Evolutionary conservation across 306 rosid species (phyloP).

Genomic region (Castanea mollissima): DNA sequence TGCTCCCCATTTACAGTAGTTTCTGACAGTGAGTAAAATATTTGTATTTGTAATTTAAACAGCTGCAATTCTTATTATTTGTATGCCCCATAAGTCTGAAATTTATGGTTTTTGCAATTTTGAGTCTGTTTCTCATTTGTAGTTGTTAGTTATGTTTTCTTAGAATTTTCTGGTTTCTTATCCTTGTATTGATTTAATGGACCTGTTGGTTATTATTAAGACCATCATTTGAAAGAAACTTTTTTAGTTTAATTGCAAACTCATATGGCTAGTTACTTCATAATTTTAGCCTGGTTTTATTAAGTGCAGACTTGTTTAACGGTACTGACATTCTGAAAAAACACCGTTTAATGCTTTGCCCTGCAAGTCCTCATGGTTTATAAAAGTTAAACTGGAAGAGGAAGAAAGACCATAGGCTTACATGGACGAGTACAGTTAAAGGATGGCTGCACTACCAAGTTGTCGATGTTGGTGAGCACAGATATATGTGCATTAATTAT

Average conservation of each 20-base stretch:
- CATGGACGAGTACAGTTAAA: too few relatives aligned
- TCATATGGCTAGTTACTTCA: background rate
- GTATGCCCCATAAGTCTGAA: background rate
- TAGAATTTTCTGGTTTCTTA: background rate
- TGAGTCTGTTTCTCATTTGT: background rate
- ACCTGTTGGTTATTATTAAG: background rate
- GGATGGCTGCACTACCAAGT: too few relatives aligned
- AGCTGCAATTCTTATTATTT: background rate
- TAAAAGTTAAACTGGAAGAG: background rate
- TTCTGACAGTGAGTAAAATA: background rate
- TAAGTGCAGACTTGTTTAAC: background rate
- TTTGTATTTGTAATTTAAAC: slow-evolving; percentile 7
- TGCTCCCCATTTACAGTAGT: slow-evolving; percentile 19
- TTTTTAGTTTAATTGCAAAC: background rate
- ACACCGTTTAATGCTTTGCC: background rate
- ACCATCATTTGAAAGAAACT: background rate
- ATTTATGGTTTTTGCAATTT: background rate
- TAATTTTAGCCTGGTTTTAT: background rate
- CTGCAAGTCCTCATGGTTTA: too few relatives aligned
- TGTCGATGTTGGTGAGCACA: too few relatives aligned
- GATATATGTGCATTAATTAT: too few relatives aligned
- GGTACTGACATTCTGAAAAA: background rate
- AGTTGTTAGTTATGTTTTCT: background rate
- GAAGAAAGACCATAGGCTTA: background rate
- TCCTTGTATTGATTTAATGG: background rate